Percentiles rank a stretch among this genome's conserved stretches.
These are phyloP conservation scores for Fraxinus ornus DNA, from an alignment of 305 asterid species.

Conservation along the genomic window DNA sequence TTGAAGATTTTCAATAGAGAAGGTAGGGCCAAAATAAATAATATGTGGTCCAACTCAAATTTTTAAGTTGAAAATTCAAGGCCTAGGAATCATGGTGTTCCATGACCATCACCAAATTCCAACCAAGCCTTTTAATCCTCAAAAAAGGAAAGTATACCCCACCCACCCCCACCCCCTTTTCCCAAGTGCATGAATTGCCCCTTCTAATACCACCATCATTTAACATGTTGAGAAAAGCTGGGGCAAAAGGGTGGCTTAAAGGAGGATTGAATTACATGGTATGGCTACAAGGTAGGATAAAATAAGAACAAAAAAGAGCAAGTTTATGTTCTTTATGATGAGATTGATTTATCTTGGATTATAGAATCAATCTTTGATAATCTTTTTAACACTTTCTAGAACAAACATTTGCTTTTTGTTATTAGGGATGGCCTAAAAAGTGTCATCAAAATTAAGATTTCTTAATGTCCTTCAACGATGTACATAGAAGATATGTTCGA, in stretches of 20 bases:
- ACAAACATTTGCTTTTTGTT: neutral
- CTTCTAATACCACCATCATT: slow-evolving; percentile 33
- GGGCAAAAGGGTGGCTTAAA: slow-evolving; percentile 57
- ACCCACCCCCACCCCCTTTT: neutral
- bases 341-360: neutral
- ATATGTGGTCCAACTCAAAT: neutral
- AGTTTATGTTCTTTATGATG: neutral
- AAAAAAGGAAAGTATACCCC: slow-evolving; percentile 22
- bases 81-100: neutral
- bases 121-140: slow-evolving; percentile 25
- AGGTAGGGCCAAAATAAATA: neutral
- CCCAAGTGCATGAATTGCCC: slow-evolving; percentile 42
- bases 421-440: neutral
- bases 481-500: neutral
- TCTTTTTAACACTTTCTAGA: neutral
- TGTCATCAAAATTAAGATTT: neutral
- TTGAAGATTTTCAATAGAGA: neutral
- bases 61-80: neutral
- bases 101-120: neutral
- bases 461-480: neutral
- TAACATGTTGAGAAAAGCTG: slow-evolving; percentile 53
- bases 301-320: neutral
- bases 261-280: slow-evolving; percentile 16
- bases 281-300: slow-evolving; percentile 13
- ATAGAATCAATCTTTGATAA: neutral